Conservation (phyloP, 768 basidiomycete species). For the Ephemerocybe angulata region DNA sequence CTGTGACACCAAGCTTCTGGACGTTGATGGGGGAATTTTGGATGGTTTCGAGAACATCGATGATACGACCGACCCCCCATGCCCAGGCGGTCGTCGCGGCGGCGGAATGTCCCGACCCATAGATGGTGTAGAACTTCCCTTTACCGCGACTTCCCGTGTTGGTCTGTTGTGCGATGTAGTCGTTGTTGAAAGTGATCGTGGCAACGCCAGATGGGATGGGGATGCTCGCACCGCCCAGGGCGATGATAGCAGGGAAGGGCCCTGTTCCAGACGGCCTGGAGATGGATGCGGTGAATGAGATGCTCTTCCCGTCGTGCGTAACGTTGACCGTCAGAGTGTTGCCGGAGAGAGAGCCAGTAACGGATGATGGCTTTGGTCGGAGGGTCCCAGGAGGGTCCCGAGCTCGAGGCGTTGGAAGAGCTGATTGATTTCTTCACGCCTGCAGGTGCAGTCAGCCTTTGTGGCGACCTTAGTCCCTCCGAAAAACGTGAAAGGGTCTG, state of each 20-base stretch:
- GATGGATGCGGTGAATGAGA: conserved; percentile 48
- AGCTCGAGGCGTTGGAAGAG: conserved; percentile 52
- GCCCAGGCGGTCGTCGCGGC: conserved; percentile 58
- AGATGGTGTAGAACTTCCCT: conserved; percentile 56
- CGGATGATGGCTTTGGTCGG: conserved; percentile 42
- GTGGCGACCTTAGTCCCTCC: conserved; percentile 41
- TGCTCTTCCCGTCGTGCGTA: conserved; percentile 41
- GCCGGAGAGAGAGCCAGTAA: conserved; percentile 42
- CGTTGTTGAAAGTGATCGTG: conserved; percentile 49
- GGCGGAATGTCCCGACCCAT: conserved; percentile 43
- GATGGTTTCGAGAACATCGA: conserved; percentile 51
- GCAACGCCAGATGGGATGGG: conserved; percentile 37
- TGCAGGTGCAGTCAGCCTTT: conserved; percentile 48
- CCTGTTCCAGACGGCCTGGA: conserved; percentile 37
- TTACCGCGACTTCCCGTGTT: conserved; percentile 43
- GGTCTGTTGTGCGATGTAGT: conserved; percentile 49
- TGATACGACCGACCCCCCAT: conserved; percentile 56
- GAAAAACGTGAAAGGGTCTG: conserved; percentile 52
- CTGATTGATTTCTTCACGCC: conserved; percentile 44
- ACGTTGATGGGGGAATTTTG: conserved; percentile 42
- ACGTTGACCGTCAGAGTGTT: conserved; percentile 46
- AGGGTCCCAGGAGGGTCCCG: conserved; percentile 48
- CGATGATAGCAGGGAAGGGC: conserved; percentile 52
- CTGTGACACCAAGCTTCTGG: conserved; percentile 49
- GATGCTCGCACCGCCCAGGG: conserved; percentile 41